Conservation (phyloP, 805 yeast genomes). For the Pichia phayaonensis region DNA sequence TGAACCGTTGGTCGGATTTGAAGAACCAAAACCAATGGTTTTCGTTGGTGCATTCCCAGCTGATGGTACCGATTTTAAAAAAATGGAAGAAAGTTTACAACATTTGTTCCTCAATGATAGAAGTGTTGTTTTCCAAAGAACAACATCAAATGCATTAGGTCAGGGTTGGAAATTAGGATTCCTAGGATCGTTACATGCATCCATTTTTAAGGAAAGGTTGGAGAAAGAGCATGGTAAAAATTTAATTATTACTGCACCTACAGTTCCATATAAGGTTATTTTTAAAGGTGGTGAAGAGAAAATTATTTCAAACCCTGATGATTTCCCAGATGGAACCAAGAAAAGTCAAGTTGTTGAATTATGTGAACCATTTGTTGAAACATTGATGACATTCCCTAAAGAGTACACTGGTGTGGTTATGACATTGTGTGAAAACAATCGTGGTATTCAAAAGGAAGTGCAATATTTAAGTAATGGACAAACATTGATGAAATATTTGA, state of each 20-base stretch:
- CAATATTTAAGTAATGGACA: slow-evolving; percentile 75
- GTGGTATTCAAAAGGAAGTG: slow-evolving; percentile 78
- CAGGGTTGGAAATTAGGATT: slow-evolving; percentile 98
- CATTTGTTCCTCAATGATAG: slow-evolving; percentile 87
- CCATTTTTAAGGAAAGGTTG: slow-evolving; percentile 85
- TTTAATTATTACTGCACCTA: slow-evolving; percentile 87
- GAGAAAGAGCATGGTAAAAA: slow-evolving; percentile 93
- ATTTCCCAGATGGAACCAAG: slow-evolving; percentile 63
- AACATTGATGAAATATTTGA: slow-evolving; percentile 65
- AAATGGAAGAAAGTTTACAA: slow-evolving; percentile 81
- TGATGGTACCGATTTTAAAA: slow-evolving; percentile 84
- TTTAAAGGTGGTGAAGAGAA: slow-evolving; percentile 56
- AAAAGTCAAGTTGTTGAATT: slow-evolving; percentile 40
- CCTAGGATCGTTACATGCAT: slow-evolving; percentile 89
- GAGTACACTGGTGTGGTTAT: slow-evolving; percentile 86
- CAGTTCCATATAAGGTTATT: slow-evolving; percentile 84
- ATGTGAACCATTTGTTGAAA: slow-evolving; percentile 83
- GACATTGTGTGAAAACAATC: slow-evolving; percentile 71
- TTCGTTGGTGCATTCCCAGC: slow-evolving; percentile 98
- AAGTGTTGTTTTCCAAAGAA: slow-evolving; percentile 81
- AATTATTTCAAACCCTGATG: slow-evolving; percentile 83
- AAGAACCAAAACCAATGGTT: slow-evolving; percentile 96
- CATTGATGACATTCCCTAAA: slow-evolving; percentile 82
- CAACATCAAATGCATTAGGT: slow-evolving; percentile 89
- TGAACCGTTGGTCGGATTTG: slow-evolving; percentile 87